Percentiles rank a stretch among this genome's conserved stretches.
Evolutionary conservation across 169 alveolate genomes (phyloP).

Genomic region (Cryptosporidium xiaoi): DNA sequence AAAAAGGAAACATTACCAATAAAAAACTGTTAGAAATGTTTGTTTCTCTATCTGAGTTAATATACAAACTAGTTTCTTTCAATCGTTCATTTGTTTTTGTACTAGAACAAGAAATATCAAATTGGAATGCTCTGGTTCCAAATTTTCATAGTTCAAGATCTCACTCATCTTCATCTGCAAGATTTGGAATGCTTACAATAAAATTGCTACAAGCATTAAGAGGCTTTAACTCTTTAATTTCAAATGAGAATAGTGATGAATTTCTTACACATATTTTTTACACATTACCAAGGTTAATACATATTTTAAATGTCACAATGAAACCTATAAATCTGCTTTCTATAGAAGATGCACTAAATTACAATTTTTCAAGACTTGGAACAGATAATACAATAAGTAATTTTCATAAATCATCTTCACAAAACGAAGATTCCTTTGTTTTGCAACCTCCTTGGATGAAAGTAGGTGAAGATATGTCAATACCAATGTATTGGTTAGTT

Average conservation of each 20-base stretch:
- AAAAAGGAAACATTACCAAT: neutral
- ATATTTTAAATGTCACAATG: slow-evolving; percentile 3
- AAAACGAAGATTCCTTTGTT: neutral
- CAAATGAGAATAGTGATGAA: slow-evolving; percentile 14
- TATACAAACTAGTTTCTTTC: slow-evolving; percentile 43
- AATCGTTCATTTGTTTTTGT: slow-evolving; percentile 42
- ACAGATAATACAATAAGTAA: neutral
- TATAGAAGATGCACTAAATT: slow-evolving; percentile 16
- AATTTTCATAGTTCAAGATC: neutral
- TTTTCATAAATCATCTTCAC: neutral
- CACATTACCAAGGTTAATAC: slow-evolving; percentile 31
- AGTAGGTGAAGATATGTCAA: neutral
- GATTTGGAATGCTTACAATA: slow-evolving; percentile 48
- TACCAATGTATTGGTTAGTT: slow-evolving; percentile 66
- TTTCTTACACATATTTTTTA: slow-evolving; percentile 10
- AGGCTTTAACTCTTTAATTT: slow-evolving; percentile 19
- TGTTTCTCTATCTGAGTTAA: slow-evolving; percentile 38
- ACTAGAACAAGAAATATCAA: slow-evolving; percentile 32
- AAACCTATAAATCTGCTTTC: slow-evolving; percentile 31
- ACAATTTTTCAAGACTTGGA: slow-evolving; percentile 23
- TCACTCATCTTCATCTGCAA: neutral
- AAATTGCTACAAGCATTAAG: slow-evolving; percentile 27
- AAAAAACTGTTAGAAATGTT: slow-evolving; percentile 21
- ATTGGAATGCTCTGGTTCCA: slow-evolving; percentile 41
- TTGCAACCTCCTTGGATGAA: slow-evolving; percentile 24